Conservation (phyloP, 495 filamentous ascomycete genomes). For the Podospora sp. region DNA sequence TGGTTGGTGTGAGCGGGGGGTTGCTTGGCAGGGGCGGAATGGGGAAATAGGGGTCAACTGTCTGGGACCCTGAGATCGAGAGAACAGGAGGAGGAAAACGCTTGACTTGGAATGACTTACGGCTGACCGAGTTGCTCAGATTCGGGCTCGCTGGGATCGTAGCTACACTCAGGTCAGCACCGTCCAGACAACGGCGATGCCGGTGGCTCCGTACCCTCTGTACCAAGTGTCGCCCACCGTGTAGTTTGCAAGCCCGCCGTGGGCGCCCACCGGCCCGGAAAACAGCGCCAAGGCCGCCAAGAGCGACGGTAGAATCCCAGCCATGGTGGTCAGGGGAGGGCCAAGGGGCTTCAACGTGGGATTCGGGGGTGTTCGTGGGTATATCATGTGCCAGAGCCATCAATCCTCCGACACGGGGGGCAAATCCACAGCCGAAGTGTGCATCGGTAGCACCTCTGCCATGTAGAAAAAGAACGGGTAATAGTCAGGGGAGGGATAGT, state of each 20-base stretch:
- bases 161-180: slow-evolving; percentile 32
- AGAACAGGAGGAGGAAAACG: neutral
- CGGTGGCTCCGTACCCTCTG: slow-evolving; percentile 37
- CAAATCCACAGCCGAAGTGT: neutral
- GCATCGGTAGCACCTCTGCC: neutral
- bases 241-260: slow-evolving; percentile 53
- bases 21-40: too few relatives aligned
- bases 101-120: neutral
- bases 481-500: neutral
- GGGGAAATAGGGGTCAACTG: neutral
- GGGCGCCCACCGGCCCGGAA: slow-evolving; percentile 33
- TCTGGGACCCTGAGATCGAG: neutral
- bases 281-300: slow-evolving; percentile 36
- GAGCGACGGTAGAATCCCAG: slow-evolving; percentile 24
- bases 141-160: slow-evolving; percentile 41
- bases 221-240: slow-evolving; percentile 54
- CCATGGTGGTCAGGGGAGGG: slow-evolving; percentile 7
- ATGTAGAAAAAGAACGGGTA: neutral
- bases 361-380: slow-evolving; percentile 12
- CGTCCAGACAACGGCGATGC: neutral
- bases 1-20: too few relatives aligned
- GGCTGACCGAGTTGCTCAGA: slow-evolving; percentile 42
- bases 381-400: slow-evolving; percentile 17
- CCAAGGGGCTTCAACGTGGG: slow-evolving; percentile 3
- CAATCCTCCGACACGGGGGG: neutral